Evolutionary conservation across 2,329 filamentous ascomycete genomes (phyloP).

Genomic region (Neonectria faginata): DNA sequence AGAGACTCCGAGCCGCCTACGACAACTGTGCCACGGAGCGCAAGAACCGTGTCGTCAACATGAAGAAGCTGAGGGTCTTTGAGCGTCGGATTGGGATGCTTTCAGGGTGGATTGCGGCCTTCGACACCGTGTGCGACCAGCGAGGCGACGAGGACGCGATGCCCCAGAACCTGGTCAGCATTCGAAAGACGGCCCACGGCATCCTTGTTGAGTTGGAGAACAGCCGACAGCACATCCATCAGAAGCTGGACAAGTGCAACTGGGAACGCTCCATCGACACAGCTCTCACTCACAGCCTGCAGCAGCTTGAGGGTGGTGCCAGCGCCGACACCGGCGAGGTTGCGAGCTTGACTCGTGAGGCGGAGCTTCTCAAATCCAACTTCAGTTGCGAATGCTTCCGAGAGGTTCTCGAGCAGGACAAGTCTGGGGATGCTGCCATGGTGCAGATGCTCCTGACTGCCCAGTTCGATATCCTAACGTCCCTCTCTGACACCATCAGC

Average conservation of each 20-base stretch:
- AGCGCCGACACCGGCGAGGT: slow-evolving; percentile 69
- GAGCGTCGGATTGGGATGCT: slow-evolving; percentile 87
- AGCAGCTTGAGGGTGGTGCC: slow-evolving; percentile 75
- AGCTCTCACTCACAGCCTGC: slow-evolving; percentile 85
- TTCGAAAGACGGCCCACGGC: slow-evolving; percentile 89
- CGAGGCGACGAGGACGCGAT: slow-evolving; percentile 65
- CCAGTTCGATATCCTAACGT: slow-evolving; percentile 90
- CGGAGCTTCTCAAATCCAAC: slow-evolving; percentile 84
- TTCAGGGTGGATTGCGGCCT: slow-evolving; percentile 93
- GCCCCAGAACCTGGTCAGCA: slow-evolving; percentile 75
- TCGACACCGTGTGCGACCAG: slow-evolving; percentile 82
- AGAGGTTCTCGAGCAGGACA: slow-evolving; percentile 86
- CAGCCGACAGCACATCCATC: slow-evolving; percentile 90
- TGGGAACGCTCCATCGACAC: slow-evolving; percentile 93
- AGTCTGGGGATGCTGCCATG: slow-evolving; percentile 78
- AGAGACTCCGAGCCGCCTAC: slow-evolving; percentile 84
- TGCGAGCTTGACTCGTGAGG: slow-evolving; percentile 80
- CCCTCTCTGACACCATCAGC: slow-evolving; percentile 81
- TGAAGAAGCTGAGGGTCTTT: slow-evolving; percentile 85
- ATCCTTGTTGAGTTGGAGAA: slow-evolving; percentile 90
- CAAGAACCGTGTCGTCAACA: slow-evolving; percentile 80
- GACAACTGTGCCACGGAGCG: slow-evolving; percentile 83
- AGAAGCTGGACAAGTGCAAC: slow-evolving; percentile 80
- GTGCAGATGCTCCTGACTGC: slow-evolving; percentile 87
- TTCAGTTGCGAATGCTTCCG: slow-evolving; percentile 83